A percentile compares a stretch with the other conserved stretches of the same genome.
phyloP scores from a whole-genome alignment of 192 early-diverging fungal genomes.

The Mortierella alpina region DNA sequence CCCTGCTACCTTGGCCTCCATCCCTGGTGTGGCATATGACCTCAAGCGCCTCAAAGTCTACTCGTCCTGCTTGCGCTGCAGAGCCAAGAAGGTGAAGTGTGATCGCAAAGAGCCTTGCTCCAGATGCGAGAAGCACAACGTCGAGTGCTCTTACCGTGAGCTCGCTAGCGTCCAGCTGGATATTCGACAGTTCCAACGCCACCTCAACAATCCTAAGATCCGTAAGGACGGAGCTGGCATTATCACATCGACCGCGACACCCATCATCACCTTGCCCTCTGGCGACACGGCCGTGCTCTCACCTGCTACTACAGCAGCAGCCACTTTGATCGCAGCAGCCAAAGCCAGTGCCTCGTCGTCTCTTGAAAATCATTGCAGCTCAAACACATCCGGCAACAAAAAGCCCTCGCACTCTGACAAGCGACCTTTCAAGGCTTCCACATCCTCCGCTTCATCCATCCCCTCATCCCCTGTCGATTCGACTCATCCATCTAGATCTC shows the following conservation, averaged over 20 bases:
- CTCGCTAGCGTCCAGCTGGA: slow-evolving; percentile 48
- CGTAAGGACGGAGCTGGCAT: slow-evolving; percentile 52
- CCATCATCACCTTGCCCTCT: slow-evolving; percentile 46
- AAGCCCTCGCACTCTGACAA: slow-evolving; percentile 8
- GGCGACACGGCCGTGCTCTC: slow-evolving; percentile 48
- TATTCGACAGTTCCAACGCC: slow-evolving; percentile 48
- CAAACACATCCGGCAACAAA: background rate
- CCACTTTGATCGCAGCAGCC: slow-evolving; percentile 38
- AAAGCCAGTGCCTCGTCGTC: slow-evolving; percentile 28
- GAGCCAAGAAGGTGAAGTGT: slow-evolving; percentile 53
- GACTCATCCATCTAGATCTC: background rate
- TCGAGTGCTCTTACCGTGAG: slow-evolving; percentile 52
- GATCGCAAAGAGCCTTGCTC: slow-evolving; percentile 54
- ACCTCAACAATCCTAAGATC: slow-evolving; percentile 48
- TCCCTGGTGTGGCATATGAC: slow-evolving; percentile 49
- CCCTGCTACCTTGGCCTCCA: slow-evolving; percentile 43
- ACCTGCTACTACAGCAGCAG: slow-evolving; percentile 27
- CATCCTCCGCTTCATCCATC: slow-evolving; percentile 7
- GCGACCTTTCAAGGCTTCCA: slow-evolving; percentile 8
- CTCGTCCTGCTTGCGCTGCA: slow-evolving; percentile 49
- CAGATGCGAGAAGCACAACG: slow-evolving; percentile 45
- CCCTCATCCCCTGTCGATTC: slow-evolving; percentile 11
- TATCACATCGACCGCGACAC: slow-evolving; percentile 49
- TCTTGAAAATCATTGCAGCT: background rate
- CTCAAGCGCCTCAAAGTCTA: slow-evolving; percentile 53